Evolutionary conservation across 768 basidiomycete genomes (phyloP).

Genomic region (Trametes cingulata): DNA sequence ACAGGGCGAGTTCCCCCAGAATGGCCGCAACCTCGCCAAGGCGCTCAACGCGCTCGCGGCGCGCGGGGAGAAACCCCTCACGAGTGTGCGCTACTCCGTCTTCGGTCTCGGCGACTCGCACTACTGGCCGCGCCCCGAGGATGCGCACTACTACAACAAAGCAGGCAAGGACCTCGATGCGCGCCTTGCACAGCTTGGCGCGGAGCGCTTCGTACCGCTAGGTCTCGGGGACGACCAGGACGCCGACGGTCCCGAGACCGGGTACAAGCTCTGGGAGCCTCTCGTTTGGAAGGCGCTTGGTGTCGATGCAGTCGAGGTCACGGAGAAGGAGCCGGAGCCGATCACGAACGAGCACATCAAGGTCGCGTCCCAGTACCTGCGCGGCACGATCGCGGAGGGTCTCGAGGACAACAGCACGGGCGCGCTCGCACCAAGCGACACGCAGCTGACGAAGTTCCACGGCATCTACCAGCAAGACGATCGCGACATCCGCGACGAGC

Average conservation of each 20-base stretch:
- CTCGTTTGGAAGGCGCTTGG: conserved; percentile 92
- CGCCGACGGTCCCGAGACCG: conserved; percentile 92
- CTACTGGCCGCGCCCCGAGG: conserved; percentile 98
- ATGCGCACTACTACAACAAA: conserved; percentile 98
- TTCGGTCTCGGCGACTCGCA: conserved; percentile 98
- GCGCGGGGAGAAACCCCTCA: conserved; percentile 58
- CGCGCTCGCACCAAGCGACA: conserved; percentile 87
- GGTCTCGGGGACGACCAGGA: conserved; percentile 98
- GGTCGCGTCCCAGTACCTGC: conserved; percentile 89
- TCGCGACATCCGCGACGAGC: conserved; percentile 96
- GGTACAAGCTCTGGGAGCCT: conserved; percentile 96
- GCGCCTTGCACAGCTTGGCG: conserved; percentile 78
- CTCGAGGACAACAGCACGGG: conserved; percentile 84
- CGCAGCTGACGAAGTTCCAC: conserved; percentile 97
- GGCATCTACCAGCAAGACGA: conserved; percentile 98
- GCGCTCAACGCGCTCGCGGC: conserved; percentile 66
- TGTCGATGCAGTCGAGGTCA: conserved; percentile 84
- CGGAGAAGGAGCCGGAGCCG: conserved; percentile 91
- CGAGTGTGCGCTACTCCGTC: conserved; percentile 74
- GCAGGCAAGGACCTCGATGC: conserved; percentile 87
- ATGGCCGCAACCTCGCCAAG: conserved; percentile 89
- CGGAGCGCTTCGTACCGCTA: conserved; percentile 66
- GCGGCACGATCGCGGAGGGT: conserved; percentile 94
- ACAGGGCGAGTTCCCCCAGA: conserved; percentile 97
- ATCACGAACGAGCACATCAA: conserved; percentile 99